Conservation (phyloP, 306 rosid species). For the Psophocarpus tetragonolobus region DNA sequence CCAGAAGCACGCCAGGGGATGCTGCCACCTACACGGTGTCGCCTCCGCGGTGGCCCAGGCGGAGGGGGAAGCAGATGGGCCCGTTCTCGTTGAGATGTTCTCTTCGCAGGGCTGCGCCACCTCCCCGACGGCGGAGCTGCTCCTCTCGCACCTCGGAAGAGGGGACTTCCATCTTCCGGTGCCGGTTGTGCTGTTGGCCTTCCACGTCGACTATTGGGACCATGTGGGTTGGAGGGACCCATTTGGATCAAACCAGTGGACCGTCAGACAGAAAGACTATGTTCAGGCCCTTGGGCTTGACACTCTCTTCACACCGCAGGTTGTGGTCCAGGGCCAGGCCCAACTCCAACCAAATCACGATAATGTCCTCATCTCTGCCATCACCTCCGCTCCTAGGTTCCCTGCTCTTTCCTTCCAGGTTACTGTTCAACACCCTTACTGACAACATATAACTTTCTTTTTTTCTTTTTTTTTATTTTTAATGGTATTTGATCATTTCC, state of each 20-base stretch:
- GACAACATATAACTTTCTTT: too few species aligned
- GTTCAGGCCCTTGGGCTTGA: conserved; percentile 71
- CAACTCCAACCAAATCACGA: conserved; percentile 75
- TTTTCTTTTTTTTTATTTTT: too few species aligned
- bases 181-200: conserved; percentile 72
- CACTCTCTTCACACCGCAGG: conserved; percentile 78
- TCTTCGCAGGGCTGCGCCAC: conserved; percentile 87
- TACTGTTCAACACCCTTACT: too few species aligned
- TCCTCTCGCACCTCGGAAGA: conserved; percentile 77
- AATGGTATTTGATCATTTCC: too few species aligned
- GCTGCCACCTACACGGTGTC: background rate
- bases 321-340: conserved; percentile 71
- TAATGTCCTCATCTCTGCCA: conserved; percentile 48
- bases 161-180: conserved; percentile 67
- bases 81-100: conserved; percentile 87
- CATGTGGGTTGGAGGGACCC: conserved; percentile 97
- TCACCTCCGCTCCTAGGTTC: conserved; percentile 56
- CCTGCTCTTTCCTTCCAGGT: conserved; percentile 75
- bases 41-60: conserved; percentile 30
- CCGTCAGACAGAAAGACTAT: conserved; percentile 84
- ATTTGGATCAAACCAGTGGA: conserved; percentile 77
- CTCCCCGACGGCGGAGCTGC: conserved; percentile 75
- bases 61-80: conserved; percentile 67
- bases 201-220: conserved; percentile 96
- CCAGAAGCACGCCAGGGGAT: conserved; percentile 11